Conservation (phyloP, 768 basidiomycete genomes). For the Calvatia gigantea region DNA sequence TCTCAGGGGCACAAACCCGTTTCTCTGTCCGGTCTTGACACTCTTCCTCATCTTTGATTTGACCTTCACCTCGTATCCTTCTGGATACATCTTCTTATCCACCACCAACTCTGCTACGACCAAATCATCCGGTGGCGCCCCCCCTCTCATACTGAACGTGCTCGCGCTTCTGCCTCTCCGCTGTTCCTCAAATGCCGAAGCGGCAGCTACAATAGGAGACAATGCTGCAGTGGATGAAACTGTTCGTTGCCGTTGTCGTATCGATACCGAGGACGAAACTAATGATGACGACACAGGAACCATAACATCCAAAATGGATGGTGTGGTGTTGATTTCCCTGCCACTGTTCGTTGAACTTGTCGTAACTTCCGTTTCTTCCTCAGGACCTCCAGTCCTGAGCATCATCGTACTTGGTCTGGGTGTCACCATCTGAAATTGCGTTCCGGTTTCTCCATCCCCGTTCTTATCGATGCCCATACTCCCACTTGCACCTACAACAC, state of each 20-base stretch:
- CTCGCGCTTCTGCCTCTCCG: slow-evolving; percentile 41
- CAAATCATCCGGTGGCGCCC: slow-evolving; percentile 63
- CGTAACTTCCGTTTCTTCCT: not conserved
- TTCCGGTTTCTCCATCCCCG: not conserved
- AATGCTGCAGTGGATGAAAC: slow-evolving; percentile 11
- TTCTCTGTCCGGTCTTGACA: slow-evolving; percentile 17
- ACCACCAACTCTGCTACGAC: slow-evolving; percentile 77
- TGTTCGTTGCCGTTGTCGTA: slow-evolving; percentile 8
- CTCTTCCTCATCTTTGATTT: slow-evolving; percentile 39
- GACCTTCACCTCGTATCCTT: slow-evolving; percentile 62
- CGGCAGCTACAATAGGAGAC: slow-evolving; percentile 1
- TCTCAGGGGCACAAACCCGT: slow-evolving; percentile 14
- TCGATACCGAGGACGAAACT: not conserved
- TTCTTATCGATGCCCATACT: too few species aligned
- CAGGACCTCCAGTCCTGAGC: slow-evolving; percentile 24
- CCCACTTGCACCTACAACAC: slow-evolving; percentile 12
- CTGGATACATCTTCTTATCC: slow-evolving; percentile 76
- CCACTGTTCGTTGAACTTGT: not conserved
- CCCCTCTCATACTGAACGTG: slow-evolving; percentile 60
- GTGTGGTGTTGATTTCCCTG: not conserved
- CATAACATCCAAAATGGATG: not conserved
- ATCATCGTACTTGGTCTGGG: slow-evolving; percentile 38
- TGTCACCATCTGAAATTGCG: slow-evolving; percentile 20
- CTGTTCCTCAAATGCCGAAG: slow-evolving; percentile 9
- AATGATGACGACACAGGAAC: not conserved